Evolutionary conservation across 805 yeast genomes (phyloP), one percentile per base, ranked within the genome.

Genomic region (Saccharomycopsis sp.): DNA sequence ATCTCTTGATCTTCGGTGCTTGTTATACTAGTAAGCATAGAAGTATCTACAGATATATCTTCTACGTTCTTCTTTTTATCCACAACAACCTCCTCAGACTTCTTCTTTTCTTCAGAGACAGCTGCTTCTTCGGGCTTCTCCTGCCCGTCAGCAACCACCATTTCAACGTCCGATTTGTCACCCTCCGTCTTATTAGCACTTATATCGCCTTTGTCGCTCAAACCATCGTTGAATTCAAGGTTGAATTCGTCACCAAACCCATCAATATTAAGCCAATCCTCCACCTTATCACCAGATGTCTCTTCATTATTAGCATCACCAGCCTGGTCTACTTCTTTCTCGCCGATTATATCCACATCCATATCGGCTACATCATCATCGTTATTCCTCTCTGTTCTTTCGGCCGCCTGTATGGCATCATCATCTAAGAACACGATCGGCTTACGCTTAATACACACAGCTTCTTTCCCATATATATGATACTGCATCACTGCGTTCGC

Each of bases 401-500:
- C 63, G 23, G 47, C 53, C 38, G 42, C 35, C 38, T 56, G 49
- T 44, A 55, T 49, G 20, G 60, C 64, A 25, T 50, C 61, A 24
- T 53, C 59, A 5, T 64, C 65, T 20, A 76, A 55, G 44, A 67
- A 64, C 34, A 64, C 63, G 9, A 83, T 77, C 2, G 79, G 76
- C 63, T 75, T 79, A 55, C 80, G 70, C 60, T 78, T 81, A 14
- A 89, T 73, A 66, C 96, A 85, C 20, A 79, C 80, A n/a, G n/a
- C n/a, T 5, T 69, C 72, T 67, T 83, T 84, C 0, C 97, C 97
- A 64, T 79, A 81, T 1, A 67, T 74, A 96, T 96, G 89, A 68
- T 84, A 90, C 61, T 89, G 96, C 67, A 74, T 71, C 1, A 93
- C 80, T 0, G 91, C 87, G 60, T 82, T 85, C 0, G 97, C 87